These are phyloP conservation scores for Phytophthora chlamydospora DNA, from an alignment of 352 stramenopile species.

Conservation along the genomic window DNA sequence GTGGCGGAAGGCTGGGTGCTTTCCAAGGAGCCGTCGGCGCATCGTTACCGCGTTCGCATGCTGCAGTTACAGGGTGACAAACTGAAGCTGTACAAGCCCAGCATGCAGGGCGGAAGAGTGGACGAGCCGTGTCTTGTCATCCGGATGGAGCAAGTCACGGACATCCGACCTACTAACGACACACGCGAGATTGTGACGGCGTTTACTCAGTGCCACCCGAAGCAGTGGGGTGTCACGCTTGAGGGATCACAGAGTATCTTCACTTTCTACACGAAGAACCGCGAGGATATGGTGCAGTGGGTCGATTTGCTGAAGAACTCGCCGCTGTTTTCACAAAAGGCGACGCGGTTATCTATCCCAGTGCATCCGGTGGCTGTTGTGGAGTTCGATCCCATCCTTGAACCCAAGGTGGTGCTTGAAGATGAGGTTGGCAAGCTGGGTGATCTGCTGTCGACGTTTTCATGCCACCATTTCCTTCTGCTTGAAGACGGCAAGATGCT, in stretches of 20 bases:
- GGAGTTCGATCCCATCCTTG: constrained; percentile 70
- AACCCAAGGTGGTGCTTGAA: constrained; percentile 71
- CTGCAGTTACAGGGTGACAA: constrained; percentile 82
- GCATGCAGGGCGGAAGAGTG: constrained; percentile 74
- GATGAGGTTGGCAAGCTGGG: constrained; percentile 79
- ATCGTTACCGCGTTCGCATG: constrained; percentile 83
- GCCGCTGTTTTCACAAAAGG: constrained; percentile 66
- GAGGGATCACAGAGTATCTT: constrained; percentile 85
- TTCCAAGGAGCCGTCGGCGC: constrained; percentile 77
- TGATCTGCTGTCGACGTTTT: constrained; percentile 74
- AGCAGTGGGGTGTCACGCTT: constrained; percentile 86
- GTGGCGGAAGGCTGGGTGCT: constrained; percentile 88
- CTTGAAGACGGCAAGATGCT: constrained; percentile 84
- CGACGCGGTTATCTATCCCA: constrained; percentile 72
- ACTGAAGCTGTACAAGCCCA: constrained; percentile 86
- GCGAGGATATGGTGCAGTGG: constrained; percentile 84
- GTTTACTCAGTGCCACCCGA: constrained; percentile 85
- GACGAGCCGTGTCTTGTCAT: constrained; percentile 77
- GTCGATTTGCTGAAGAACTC: constrained; percentile 90
- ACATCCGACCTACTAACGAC: constrained; percentile 86
- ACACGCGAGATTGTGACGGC: constrained; percentile 75
- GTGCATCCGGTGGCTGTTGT: constrained; percentile 83
- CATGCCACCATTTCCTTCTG: constrained; percentile 73
- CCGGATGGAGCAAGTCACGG: constrained; percentile 83
- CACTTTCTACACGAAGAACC: constrained; percentile 84